These are phyloP conservation scores for Ustilago tritici DNA, from an alignment of 1,284 basidiomycete genomes.

Conservation along the genomic window DNA sequence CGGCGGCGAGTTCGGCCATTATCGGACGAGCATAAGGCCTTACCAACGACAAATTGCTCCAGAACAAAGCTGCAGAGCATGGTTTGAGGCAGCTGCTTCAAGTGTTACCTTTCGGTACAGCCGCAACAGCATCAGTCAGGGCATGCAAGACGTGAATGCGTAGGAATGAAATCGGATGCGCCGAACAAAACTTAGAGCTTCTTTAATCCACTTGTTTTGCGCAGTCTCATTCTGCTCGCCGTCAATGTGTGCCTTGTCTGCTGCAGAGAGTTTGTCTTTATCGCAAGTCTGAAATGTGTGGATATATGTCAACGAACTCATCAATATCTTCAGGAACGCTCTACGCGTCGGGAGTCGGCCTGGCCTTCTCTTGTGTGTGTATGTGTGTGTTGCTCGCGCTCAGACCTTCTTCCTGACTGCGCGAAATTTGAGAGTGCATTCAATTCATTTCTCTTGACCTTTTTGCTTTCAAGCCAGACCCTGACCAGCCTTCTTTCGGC, in stretches of 20 bases:
- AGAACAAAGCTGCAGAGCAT: neutral
- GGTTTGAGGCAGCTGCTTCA: no score
- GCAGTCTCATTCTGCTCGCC: neutral
- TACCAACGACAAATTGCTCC: neutral
- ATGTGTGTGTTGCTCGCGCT: conserved; percentile 6
- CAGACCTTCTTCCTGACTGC: neutral
- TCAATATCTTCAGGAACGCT: neutral
- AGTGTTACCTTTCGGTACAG: neutral
- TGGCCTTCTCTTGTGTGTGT: neutral
- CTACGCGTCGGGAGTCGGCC: conserved; percentile 4
- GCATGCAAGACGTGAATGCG: neutral
- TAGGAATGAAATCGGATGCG: neutral
- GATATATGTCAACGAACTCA: neutral
- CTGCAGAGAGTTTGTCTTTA: neutral
- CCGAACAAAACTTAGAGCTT: conserved; percentile 3
- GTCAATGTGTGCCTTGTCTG: neutral
- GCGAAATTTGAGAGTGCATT: neutral
- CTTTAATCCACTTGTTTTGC: neutral
- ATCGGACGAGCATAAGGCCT: conserved; percentile 15
- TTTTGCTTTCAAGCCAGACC: conserved; percentile 6
- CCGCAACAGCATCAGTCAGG: neutral
- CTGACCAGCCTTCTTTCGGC: neutral
- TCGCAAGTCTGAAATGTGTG: neutral
- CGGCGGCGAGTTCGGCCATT: conserved; percentile 36
- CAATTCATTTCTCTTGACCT: neutral